phyloP scores from a whole-genome alignment of 176 grass and related monocot genomes.

The Triticum timopheevii region DNA sequence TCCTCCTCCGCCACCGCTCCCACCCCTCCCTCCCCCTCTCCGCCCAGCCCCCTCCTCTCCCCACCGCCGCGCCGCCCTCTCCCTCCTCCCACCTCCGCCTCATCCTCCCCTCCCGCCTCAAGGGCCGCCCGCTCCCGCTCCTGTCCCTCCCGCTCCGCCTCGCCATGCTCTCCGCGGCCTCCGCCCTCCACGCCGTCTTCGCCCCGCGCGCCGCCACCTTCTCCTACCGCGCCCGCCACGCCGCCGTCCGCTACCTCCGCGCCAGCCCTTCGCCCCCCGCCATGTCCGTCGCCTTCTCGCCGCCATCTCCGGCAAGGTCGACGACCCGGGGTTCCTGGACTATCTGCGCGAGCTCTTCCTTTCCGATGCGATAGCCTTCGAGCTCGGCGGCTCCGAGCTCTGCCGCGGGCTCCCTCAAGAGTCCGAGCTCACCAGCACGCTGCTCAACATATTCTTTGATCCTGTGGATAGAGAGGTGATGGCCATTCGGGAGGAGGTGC shows the following conservation, averaged over 20 bases:
- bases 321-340: conserved; percentile 46
- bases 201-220: conserved; percentile 60
- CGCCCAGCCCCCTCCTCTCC: too few species aligned
- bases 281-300: conserved; percentile 57
- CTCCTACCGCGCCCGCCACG: conserved; percentile 75
- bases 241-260: conserved; percentile 61
- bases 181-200: conserved; percentile 54
- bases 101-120: conserved; percentile 61
- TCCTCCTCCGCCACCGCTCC: too few species aligned
- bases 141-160: conserved; percentile 61
- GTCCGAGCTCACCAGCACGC: conserved; percentile 42
- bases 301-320: conserved; percentile 53
- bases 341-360: conserved; percentile 56
- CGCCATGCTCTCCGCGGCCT: conserved; percentile 46
- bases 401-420: conserved; percentile 73
- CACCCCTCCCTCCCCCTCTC: too few species aligned
- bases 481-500: conserved; percentile 66
- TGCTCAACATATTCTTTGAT: conserved; percentile 86
- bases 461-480: conserved; percentile 67
- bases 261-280: conserved; percentile 48
- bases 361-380: conserved; percentile 47
- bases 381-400: conserved; percentile 67
- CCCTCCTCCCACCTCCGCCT: conserved; percentile 40
- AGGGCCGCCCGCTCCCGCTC: conserved; percentile 46
- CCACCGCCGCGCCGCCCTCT: conserved; percentile 4